Percentiles rank a stretch among this genome's conserved stretches.
These are phyloP conservation scores for Pyrus pyrifolia DNA, from an alignment of 306 rosid species.

Conservation along the genomic window DNA sequence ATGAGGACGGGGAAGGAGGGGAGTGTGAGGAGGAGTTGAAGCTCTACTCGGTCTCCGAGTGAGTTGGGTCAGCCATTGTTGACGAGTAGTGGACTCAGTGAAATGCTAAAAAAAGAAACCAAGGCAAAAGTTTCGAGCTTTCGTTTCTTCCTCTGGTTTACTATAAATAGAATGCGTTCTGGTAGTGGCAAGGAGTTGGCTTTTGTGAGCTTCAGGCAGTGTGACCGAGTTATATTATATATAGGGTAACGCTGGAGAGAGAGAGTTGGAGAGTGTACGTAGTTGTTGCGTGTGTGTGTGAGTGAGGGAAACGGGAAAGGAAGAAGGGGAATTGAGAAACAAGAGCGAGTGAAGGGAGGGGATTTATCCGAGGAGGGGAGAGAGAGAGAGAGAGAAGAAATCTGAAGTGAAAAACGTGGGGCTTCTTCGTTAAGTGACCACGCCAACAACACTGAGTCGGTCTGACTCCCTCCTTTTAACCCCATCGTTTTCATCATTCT, in stretches of 20 bases:
- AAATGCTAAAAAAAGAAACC: neutral
- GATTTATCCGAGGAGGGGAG: slow-evolving; percentile 9
- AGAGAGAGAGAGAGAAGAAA: neutral
- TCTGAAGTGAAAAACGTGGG: neutral
- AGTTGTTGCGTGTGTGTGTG: neutral
- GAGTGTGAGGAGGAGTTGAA: slow-evolving; percentile 15
- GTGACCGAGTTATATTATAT: neutral
- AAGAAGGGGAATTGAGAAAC: neutral
- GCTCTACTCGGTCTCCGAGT: slow-evolving; percentile 32
- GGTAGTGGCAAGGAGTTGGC: neutral
- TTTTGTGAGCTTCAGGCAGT: neutral
- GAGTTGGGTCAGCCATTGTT: slow-evolving; percentile 39
- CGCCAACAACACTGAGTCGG: neutral
- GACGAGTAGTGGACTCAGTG: neutral
- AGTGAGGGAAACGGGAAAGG: neutral
- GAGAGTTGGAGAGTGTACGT: neutral
- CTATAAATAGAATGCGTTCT: neutral
- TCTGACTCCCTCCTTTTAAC: neutral
- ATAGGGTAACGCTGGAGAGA: neutral
- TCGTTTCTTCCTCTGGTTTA: neutral
- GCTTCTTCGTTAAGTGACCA: neutral
- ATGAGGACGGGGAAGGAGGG: slow-evolving; percentile 16
- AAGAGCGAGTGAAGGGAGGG: neutral
- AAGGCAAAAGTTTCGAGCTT: neutral
- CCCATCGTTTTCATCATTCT: neutral